These are phyloP conservation scores for Coffea canephora DNA, from an alignment of 257 asterid genomes.

Conservation along the genomic window DNA sequence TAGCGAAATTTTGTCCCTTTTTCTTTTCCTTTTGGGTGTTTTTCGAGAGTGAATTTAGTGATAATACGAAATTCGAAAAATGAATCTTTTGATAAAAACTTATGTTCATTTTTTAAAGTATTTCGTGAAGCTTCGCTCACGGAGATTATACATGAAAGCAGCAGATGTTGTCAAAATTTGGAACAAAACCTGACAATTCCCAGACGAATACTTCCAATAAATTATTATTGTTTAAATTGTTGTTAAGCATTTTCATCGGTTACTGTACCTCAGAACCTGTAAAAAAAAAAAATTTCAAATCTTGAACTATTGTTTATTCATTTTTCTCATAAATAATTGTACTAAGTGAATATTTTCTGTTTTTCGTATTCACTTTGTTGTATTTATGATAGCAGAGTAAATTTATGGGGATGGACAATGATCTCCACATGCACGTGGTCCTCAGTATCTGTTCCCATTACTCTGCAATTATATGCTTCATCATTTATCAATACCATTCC, in stretches of 20 bases:
- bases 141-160: conserved; percentile 12
- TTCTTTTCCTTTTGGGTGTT: neutral
- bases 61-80: neutral
- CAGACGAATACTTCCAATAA: neutral
- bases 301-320: conserved; percentile 10
- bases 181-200: conserved; percentile 25
- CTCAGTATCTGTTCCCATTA: conserved; percentile 32
- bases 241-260: conserved; percentile 27
- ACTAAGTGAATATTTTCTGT: neutral
- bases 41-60: neutral
- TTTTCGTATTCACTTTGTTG: conserved; percentile 15
- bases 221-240: neutral
- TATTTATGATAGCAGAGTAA: conserved; percentile 22
- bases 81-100: neutral
- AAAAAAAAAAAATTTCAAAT: conserved; percentile 33
- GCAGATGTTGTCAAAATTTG: conserved; percentile 17
- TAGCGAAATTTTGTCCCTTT: neutral
- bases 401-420: conserved; percentile 61
- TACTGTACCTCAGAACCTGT: conserved; percentile 24
- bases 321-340: neutral
- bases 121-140: conserved; percentile 1
- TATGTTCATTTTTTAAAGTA: neutral
- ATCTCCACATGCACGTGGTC: conserved; percentile 50
- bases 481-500: conserved; percentile 13
- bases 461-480: conserved; percentile 21